phyloP scores from a whole-genome alignment of 495 filamentous ascomycete genomes.

The Saxispiralis lemnorum region DNA sequence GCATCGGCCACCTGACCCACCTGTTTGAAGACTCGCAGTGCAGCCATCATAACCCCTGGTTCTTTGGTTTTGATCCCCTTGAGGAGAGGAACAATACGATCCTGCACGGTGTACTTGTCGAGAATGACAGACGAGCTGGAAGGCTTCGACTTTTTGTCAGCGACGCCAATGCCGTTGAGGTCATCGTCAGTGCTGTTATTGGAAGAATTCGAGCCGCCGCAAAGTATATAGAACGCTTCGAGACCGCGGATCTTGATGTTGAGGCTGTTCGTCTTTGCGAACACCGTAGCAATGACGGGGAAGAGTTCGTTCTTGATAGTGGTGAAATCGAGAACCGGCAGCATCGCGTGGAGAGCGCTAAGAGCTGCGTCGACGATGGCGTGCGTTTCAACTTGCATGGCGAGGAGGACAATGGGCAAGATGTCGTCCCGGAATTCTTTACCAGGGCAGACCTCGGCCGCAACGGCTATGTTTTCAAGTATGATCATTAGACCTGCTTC shows the following conservation, averaged over 20 bases:
- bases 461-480: constrained; percentile 58
- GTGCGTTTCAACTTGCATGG: constrained; percentile 76
- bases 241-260: constrained; percentile 83
- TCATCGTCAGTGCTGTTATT: constrained; percentile 37
- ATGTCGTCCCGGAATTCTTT: constrained; percentile 94
- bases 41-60: constrained; percentile 92
- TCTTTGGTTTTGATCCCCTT: constrained; percentile 94
- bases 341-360: constrained; percentile 49
- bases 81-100: constrained; percentile 80
- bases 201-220: constrained; percentile 44
- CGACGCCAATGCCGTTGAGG: constrained; percentile 38
- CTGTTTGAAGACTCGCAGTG: constrained; percentile 63
- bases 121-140: constrained; percentile 52
- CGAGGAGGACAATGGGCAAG: constrained; percentile 61
- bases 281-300: constrained; percentile 71
- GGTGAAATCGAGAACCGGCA: constrained; percentile 78
- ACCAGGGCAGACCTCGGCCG: constrained; percentile 64
- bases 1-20: constrained; percentile 67
- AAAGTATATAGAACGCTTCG: constrained; percentile 76
- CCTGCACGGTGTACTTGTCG: constrained; percentile 94
- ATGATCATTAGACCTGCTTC: constrained; percentile 84
- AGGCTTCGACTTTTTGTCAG: constrained; percentile 1
- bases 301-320: constrained; percentile 94
- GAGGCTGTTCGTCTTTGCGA: constrained; percentile 79
- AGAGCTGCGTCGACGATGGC: constrained; percentile 71